Evolutionary conservation across 1,139 yeast species (phyloP), one percentile per base, ranked within the genome.

Genomic region (Yueomyces sp.): DNA sequence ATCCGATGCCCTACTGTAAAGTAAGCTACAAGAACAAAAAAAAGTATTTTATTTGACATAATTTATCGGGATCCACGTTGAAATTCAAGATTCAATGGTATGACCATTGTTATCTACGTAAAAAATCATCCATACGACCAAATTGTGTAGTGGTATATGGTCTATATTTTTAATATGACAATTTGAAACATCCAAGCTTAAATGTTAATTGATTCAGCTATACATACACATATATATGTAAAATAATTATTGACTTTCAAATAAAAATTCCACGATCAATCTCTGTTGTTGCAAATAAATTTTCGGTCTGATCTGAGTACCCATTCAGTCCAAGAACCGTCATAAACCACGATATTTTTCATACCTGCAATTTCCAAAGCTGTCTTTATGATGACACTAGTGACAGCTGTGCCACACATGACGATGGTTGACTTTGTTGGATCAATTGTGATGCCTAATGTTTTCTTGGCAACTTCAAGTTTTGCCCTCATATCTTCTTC

Each of bases 391-490:
- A 89, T 77, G 49, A 89, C 85, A 0, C 96, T 96, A 26, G 96
- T 81, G 39, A 89, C 96, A 40, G 97, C 97, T 1, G 96, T 81
- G 27, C 97, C 98, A 60, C 98, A 91, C 85, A 83, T 77, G 38
- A 81, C 84, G 44, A 91, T 77, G 25, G 84, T 74, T 7, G 82
- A 87, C 52, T 79, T 76, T 2, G 60, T 60, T 32, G 66, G 57
- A 3, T 76, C 60, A 53, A 75, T 70, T 3, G 39, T 41, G 27
- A 43, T 46, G 4, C 48, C 43, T 8, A 51, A 41, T 26, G 45
- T 43, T 6, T 42, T 36, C 27, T 57, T 43, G 3, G 50, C 52
- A 2, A 47, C 42, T 7, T 54, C 43, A 25, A 66, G 44, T 35
- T 44, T 44, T 12, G 43, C 44, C 27, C 51, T 44, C 48, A 55